phyloP scores from a whole-genome alignment of 352 stramenopile species.

The Globisporangium recalcitrans region DNA sequence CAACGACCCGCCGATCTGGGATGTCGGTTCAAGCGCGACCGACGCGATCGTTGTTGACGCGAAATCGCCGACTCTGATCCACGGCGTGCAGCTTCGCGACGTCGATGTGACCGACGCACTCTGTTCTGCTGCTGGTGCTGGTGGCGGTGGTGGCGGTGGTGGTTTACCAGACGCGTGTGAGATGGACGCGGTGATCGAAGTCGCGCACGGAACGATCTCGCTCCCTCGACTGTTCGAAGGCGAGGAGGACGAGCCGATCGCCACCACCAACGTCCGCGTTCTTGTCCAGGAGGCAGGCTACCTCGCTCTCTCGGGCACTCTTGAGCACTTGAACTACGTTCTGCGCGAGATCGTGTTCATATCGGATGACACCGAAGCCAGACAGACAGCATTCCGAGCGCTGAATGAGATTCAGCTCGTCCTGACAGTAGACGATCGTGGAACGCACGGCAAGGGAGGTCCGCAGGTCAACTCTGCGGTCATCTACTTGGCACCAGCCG shows the following conservation, averaged over 20 bases:
- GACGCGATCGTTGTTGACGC: constrained; percentile 18
- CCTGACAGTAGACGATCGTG: constrained; percentile 56
- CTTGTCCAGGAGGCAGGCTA: constrained; percentile 19
- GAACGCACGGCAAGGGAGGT: constrained; percentile 41
- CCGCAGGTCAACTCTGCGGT: constrained; percentile 34
- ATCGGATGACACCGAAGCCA: constrained; percentile 24
- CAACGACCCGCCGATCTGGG: constrained; percentile 59
- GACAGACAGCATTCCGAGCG: background rate
- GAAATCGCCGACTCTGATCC: constrained; percentile 22
- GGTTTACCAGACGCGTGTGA: constrained; percentile 21
- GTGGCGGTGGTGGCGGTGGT: too few species aligned
- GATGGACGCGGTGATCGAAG: constrained; percentile 58
- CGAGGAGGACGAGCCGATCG: constrained; percentile 3
- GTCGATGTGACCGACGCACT: constrained; percentile 25
- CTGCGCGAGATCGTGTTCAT: constrained; percentile 46
- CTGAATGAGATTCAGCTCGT: constrained; percentile 33
- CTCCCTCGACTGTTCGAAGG: constrained; percentile 22
- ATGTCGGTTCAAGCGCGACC: background rate
- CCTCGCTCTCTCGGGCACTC: constrained; percentile 30
- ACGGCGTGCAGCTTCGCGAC: constrained; percentile 41
- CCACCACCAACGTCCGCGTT: background rate
- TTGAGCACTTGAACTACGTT: constrained; percentile 32
- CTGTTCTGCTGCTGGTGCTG: background rate
- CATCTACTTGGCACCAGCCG: constrained; percentile 23
- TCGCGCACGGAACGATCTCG: constrained; percentile 30